A percentile compares a stretch with the other conserved stretches of the same genome.
Evolutionary conservation across 2,329 filamentous ascomycete genomes (phyloP).

Genomic region (Orbilia brochopaga): DNA sequence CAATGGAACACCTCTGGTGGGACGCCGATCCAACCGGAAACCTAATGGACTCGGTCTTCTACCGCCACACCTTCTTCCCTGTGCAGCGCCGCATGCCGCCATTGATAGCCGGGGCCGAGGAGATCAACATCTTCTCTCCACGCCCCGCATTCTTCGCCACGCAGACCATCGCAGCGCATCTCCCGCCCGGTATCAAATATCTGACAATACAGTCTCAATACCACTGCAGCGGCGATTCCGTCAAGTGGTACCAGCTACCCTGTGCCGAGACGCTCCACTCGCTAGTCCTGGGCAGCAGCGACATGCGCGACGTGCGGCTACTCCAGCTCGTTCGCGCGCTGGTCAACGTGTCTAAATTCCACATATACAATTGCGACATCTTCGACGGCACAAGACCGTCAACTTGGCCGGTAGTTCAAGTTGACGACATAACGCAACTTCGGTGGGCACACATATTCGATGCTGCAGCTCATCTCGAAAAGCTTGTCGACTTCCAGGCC

Average conservation of each 20-base stretch:
- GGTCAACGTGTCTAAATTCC: neutral
- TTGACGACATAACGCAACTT: neutral
- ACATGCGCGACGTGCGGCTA: neutral
- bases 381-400: neutral
- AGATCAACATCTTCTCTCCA: neutral
- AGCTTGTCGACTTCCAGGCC: slow-evolving; percentile 1
- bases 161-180: neutral
- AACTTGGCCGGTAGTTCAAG: neutral
- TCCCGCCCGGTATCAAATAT: neutral
- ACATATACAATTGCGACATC: slow-evolving; percentile 11
- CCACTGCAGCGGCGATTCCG: neutral
- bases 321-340: neutral
- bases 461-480: neutral
- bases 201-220: neutral
- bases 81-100: neutral
- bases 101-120: neutral
- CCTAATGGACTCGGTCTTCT: no score
- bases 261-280: neutral
- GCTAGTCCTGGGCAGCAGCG: slow-evolving; percentile 1
- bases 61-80: no score
- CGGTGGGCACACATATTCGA: neutral
- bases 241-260: neutral
- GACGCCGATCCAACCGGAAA: neutral
- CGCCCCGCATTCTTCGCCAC: neutral
- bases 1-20: neutral